These are phyloP conservation scores for Achaetomiella virescens DNA, from an alignment of 495 filamentous ascomycete species.

Conservation along the genomic window DNA sequence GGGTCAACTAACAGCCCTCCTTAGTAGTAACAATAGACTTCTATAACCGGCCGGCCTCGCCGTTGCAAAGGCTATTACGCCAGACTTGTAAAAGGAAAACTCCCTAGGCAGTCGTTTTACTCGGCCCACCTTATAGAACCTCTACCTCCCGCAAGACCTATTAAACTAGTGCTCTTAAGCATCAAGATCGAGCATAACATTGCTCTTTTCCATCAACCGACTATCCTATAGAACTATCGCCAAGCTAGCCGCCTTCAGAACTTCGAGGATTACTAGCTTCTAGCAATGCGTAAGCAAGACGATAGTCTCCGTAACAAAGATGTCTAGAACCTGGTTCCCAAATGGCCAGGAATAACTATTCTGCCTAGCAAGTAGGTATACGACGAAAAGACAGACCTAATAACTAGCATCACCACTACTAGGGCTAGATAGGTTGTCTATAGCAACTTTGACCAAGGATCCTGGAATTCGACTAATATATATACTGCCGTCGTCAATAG, in stretches of 20 bases:
- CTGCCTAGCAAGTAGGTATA: conserved; percentile 2
- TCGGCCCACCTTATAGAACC: too few species aligned
- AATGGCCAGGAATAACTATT: not conserved
- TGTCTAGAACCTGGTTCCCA: not conserved
- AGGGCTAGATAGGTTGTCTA: not conserved
- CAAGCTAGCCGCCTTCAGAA: not conserved
- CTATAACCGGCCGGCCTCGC: too few species aligned
- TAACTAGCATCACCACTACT: not conserved
- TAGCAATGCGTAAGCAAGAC: not conserved
- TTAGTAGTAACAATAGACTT: too few species aligned
- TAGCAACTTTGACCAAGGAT: conserved; percentile 2
- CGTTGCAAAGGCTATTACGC: too few species aligned
- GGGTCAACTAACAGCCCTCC: too few species aligned
- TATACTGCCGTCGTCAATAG: not conserved
- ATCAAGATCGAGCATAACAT: not conserved
- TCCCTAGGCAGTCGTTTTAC: too few species aligned
- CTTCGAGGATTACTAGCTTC: not conserved
- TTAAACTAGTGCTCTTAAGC: too few species aligned
- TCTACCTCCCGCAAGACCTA: too few species aligned
- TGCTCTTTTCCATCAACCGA: conserved; percentile 25
- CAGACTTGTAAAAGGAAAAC: too few species aligned
- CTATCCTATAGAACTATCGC: conserved; percentile 24
- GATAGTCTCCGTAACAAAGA: not conserved
- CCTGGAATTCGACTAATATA: not conserved
- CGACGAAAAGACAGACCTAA: conserved; percentile 1